These are phyloP conservation scores for Aspergillus affinis DNA, from an alignment of 495 filamentous ascomycete genomes.

Conservation along the genomic window DNA sequence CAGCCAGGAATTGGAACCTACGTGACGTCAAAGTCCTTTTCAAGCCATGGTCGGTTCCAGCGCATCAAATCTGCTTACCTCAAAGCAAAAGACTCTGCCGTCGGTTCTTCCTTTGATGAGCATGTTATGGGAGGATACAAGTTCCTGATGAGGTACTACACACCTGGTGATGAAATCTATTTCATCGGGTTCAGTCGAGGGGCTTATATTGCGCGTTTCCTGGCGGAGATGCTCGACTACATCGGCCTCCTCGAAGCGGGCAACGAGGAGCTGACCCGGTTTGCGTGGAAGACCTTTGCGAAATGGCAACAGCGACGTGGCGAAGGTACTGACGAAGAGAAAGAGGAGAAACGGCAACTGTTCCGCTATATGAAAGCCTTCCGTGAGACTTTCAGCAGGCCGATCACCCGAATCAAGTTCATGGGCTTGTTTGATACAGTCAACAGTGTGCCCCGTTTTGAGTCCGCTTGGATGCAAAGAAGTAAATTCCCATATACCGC, in stretches of 20 bases:
- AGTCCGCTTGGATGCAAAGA: conserved; percentile 82
- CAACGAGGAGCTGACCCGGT: conserved; percentile 84
- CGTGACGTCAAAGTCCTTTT: conserved; percentile 63
- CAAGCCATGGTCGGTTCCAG: conserved; percentile 61
- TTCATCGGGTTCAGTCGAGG: conserved; percentile 86
- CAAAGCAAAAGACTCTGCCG: conserved; percentile 81
- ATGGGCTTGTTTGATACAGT: conserved; percentile 57
- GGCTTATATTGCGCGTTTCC: conserved; percentile 82
- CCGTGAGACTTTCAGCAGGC: conserved; percentile 80
- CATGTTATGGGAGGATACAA: conserved; percentile 86
- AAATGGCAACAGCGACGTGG: conserved; percentile 72
- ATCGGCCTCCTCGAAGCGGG: conserved; percentile 76
- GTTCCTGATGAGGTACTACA: conserved; percentile 86
- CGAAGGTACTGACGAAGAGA: conserved; percentile 53
- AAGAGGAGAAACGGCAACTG: conserved; percentile 62
- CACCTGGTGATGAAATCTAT: conserved; percentile 73
- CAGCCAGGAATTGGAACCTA: conserved; percentile 84
- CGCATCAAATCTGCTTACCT: conserved; percentile 71
- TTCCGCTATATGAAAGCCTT: conserved; percentile 80
- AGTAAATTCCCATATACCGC: conserved; percentile 83
- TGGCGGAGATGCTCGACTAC: conserved; percentile 85
- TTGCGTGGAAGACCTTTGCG: conserved; percentile 87
- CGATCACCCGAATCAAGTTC: conserved; percentile 64
- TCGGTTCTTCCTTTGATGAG: conserved; percentile 80
- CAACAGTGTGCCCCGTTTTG: conserved; percentile 79